Evolutionary conservation across 202 grass and related monocot genomes (phyloP).

Genomic region (Hordeum pubiflorum): DNA sequence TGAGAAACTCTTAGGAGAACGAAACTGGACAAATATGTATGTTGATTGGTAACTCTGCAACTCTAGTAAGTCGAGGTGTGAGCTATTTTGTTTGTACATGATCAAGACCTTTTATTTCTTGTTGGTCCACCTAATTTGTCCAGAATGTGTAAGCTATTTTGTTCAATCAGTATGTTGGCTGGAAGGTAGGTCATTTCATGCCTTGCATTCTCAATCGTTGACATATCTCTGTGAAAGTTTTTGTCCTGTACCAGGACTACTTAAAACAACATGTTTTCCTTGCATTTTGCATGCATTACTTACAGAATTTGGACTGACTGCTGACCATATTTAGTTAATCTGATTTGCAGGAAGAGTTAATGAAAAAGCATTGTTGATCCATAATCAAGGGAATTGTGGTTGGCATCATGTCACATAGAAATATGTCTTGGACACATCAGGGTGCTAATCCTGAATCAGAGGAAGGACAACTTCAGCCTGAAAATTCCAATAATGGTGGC

Average conservation of each 20-base stretch:
- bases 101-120: neutral
- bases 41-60: neutral
- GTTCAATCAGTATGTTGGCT: neutral
- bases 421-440: conserved; percentile 35
- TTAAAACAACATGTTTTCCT: neutral
- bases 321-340: conserved; percentile 26
- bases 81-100: conserved; percentile 4
- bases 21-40: neutral
- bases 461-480: conserved; percentile 31
- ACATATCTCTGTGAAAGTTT: conserved; percentile 1
- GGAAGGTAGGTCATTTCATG: neutral
- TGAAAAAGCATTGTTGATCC: conserved; percentile 32
- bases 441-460: conserved; percentile 32
- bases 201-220: neutral
- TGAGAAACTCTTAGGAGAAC: neutral
- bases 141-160: neutral
- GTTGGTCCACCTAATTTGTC: neutral
- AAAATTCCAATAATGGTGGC: conserved; percentile 27
- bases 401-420: conserved; percentile 39
- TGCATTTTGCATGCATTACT: conserved; percentile 12
- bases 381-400: conserved; percentile 4
- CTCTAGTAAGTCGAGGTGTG: neutral
- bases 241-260: neutral
- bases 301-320: neutral
- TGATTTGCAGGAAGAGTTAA: conserved; percentile 31